Percentiles rank a stretch among this genome's conserved stretches.
Conservation (phyloP, 148 eudicot genomes). For the Pharnaceum exiguum region DNA sequence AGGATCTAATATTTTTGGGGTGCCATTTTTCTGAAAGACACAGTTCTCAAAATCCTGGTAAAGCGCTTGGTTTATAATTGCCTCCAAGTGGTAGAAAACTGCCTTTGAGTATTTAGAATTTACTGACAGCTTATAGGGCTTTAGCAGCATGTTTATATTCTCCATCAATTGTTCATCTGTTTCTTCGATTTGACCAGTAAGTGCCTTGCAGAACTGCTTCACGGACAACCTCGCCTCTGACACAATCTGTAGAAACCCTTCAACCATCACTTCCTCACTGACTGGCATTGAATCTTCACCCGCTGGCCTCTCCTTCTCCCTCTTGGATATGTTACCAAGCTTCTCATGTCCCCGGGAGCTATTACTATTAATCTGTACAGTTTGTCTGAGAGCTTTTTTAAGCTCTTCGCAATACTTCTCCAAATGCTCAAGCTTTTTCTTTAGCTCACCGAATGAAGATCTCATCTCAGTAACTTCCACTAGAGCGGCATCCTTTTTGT, state of each 20-base stretch:
- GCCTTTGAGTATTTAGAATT: conserved; percentile 60
- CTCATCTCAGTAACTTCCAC: conserved; percentile 66
- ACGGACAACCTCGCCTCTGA: conserved; percentile 81
- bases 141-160: conserved; percentile 50
- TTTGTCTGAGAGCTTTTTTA: conserved; percentile 62
- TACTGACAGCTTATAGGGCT: conserved; percentile 62
- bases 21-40: conserved; percentile 69
- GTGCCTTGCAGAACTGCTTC: conserved; percentile 75
- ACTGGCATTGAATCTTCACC: conserved; percentile 52
- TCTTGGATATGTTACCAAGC: conserved; percentile 20
- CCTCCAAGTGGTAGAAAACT: conserved; percentile 70
- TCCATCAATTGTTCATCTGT: conserved; percentile 45
- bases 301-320: conserved; percentile 23
- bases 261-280: conserved; percentile 70
- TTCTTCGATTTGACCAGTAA: conserved; percentile 62
- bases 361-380: conserved; percentile 30
- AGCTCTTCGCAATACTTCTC: conserved; percentile 80
- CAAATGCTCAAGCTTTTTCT: conserved; percentile 55
- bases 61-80: conserved; percentile 68
- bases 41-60: conserved; percentile 89
- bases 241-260: conserved; percentile 89
- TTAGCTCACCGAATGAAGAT: conserved; percentile 67
- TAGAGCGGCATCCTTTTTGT: conserved; percentile 62
- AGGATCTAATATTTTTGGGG: conserved; percentile 67
- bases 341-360: conserved; percentile 18